phyloP scores from a whole-genome alignment of 306 rosid genomes.

The Argentina anserina region DNA sequence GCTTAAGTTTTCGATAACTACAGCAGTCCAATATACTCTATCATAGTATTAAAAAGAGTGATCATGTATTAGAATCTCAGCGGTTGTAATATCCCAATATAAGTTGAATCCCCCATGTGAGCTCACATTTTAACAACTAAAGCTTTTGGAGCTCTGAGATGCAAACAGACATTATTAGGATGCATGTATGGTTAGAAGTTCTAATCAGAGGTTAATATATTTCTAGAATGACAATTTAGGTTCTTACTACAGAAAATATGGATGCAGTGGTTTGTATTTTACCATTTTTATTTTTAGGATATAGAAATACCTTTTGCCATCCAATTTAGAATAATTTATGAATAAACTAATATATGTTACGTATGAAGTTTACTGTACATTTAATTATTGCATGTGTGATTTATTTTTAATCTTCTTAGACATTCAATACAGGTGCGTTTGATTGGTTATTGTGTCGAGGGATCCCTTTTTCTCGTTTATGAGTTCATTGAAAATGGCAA shows the following conservation, averaged over 20 bases:
- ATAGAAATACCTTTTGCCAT: background rate
- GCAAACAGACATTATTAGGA: background rate
- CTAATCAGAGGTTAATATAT: background rate
- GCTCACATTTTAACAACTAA: background rate
- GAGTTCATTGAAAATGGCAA: slow-evolving; percentile 91
- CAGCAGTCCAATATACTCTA: background rate
- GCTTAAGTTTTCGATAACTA: background rate
- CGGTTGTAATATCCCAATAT: background rate
- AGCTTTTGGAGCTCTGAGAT: background rate
- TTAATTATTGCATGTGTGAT: background rate
- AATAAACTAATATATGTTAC: slow-evolving; percentile 2
- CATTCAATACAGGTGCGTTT: slow-evolving; percentile 69
- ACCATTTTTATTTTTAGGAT: background rate
- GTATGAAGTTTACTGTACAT: background rate
- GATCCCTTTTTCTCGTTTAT: slow-evolving; percentile 85
- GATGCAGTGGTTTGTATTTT: background rate
- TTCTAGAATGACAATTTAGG: background rate
- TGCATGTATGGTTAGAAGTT: background rate
- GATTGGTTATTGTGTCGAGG: slow-evolving; percentile 88
- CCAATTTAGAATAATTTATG: background rate
- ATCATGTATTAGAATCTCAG: background rate
- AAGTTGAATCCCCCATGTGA: background rate
- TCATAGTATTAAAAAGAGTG: background rate
- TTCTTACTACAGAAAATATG: background rate
- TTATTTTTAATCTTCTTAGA: slow-evolving; percentile 1